Evolutionary conservation across 192 early-diverging fungal genomes (phyloP), one percentile per base, ranked within the genome.

Genomic region (Coemansia sp.): DNA sequence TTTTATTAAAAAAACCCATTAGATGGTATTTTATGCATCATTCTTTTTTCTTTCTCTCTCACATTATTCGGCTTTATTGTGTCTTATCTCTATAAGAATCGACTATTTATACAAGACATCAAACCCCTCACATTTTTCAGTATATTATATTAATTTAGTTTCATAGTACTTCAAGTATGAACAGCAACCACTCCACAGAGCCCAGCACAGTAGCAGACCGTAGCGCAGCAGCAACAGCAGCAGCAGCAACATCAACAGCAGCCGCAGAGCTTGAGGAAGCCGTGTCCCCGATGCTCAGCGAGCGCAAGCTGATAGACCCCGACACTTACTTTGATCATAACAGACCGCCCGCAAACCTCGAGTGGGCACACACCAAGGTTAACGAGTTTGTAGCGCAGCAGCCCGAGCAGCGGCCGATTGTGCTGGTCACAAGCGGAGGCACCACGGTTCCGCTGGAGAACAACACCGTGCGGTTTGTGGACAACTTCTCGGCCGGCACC

Each of bases 391-490:
- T 93, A 4, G 71, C 67, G 12, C 53, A 71, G 47, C 90, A 92
- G 71, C 65, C 61, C 6, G 61, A 65, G 43, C 73, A 81, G 26
- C 89, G 85, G 43, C 84, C 86, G 19, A 85, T 96, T n/a, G 95
- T 93, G n/a, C 87, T 97, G 16, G 86, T 97, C 19, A 97, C 95
- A 6, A 91, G 89, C 65, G 98, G 96, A 40, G 98, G 98, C 44
- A 99, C 98, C 7, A 97, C 94, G 0, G 95, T 98, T 13, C 96
- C 95, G 9, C 83, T 98, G 12, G 96, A 99, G 70, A 89, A 90
- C 66, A 89, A 97, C 73, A 99, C 97, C 5, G 98, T 99, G 52
- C 91, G 98, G 42, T 99, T 99, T 80, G 90, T 99, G 61, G 98
- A 99, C 84, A 99, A 99, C 76, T 99, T 99, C 71, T 93, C 91